Base-by-base conservation (phyloP, 2,329 filamentous ascomycete genomes). In the Plenodomus tracheiphilus region DNA sequence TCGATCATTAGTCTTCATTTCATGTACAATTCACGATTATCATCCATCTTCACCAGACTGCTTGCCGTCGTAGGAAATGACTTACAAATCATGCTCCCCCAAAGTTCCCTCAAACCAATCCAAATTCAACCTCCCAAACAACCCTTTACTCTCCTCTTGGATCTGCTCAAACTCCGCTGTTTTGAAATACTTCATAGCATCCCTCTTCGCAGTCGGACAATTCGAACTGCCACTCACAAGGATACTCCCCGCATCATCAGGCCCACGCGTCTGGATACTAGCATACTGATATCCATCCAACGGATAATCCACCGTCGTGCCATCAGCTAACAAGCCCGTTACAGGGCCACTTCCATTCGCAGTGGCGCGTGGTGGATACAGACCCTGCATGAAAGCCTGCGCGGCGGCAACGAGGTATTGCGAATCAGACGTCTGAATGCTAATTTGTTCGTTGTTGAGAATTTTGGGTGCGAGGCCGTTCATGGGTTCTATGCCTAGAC, bases 301-400 rank as follows among this genome's bases (percentile, higher is more conserved):
- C 1, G 83, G 83, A 39, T 69, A 74, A 21, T 76, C 68, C 8
- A 79, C 60, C 32, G 66, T 64, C 2, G 71, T 72, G 1, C 77
- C 76, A 65, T 85, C 80, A n/a, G 78, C 74, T 18, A 80, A 64
- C 9, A 75, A 57, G 16, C 70, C 74, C n/a, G 73, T 67, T 5
- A 68, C 60, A 49, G 74, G 68, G 8, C 50, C 55, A 9, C 52
- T 62, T 8, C 52, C 46, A 21, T 60, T 67, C 18, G 35, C 41
- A 3, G 72, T 66, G 3, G 66, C 62, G 40, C 68, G 65, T 1
- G 82, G 81, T 28, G 83, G 83, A 62, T 85, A 85, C 9, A 85
- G 68, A 7, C 81, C 82, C 62, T 85, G 82, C 74, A 85, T 77
- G 58, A 85, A 85, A 2, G 83, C 82, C 56, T 82, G 79, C 11